Percentiles rank a stretch among this genome's conserved stretches.
These are phyloP conservation scores for Rhazya stricta DNA, from an alignment of 257 asterid genomes.

Conservation along the genomic window DNA sequence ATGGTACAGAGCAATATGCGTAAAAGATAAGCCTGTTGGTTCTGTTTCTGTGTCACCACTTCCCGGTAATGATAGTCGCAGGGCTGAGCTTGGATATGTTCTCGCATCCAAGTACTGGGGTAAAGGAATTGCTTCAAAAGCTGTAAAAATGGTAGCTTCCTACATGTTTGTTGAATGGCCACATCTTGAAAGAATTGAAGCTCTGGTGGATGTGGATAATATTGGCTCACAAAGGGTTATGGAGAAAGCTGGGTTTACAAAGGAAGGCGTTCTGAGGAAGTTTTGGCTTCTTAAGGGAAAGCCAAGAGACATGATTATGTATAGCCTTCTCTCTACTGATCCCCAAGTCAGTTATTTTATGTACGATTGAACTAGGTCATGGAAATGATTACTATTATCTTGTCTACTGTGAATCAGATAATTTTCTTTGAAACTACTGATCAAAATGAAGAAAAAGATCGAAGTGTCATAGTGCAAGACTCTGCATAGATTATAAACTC, in stretches of 20 bases:
- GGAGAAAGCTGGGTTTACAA: constrained; percentile 68
- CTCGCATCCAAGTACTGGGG: constrained; percentile 76
- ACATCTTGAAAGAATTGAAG: constrained; percentile 69
- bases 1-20: constrained; percentile 59
- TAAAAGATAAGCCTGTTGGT: constrained; percentile 50
- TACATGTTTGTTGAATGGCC: constrained; percentile 61
- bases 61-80: constrained; percentile 32
- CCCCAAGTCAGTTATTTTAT: neutral
- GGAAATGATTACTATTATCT: neutral
- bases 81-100: constrained; percentile 72
- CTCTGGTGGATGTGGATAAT: constrained; percentile 65
- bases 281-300: constrained; percentile 55
- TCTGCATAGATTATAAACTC: too few relatives aligned
- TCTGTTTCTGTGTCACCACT: constrained; percentile 41
- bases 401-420: neutral
- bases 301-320: constrained; percentile 51
- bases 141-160: constrained; percentile 62
- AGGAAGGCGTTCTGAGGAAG: constrained; percentile 72
- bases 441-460: neutral
- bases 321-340: constrained; percentile 59
- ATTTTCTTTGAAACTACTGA: neutral
- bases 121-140: constrained; percentile 63
- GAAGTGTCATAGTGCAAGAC: neutral
- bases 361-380: neutral
- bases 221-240: constrained; percentile 67